Percentiles rank a stretch among this genome's conserved stretches.
Evolutionary conservation across 371 early-diverging fungal genomes (phyloP).

Genomic region (Circinella minor): DNA sequence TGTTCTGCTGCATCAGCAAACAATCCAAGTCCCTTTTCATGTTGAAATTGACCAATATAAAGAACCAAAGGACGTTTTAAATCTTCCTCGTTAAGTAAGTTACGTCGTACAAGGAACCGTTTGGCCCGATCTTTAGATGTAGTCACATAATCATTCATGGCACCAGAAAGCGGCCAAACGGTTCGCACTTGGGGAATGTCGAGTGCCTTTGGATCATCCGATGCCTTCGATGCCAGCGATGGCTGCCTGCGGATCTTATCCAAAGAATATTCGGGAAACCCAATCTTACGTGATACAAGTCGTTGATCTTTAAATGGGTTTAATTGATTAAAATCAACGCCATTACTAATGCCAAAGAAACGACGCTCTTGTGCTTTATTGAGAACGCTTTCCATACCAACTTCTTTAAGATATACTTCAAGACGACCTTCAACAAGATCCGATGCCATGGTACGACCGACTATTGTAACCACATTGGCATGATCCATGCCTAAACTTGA

Average conservation of each 20-base stretch:
- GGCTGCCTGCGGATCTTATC: constrained; percentile 25
- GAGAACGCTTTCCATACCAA: constrained; percentile 60
- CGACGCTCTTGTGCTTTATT: constrained; percentile 48
- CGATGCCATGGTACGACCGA: constrained; percentile 61
- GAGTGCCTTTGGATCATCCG: neutral
- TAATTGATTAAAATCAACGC: constrained; percentile 54
- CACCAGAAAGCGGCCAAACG: constrained; percentile 27
- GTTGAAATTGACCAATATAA: constrained; percentile 67
- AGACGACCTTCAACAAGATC: constrained; percentile 64
- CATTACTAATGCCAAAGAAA: constrained; percentile 71
- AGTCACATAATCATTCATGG: constrained; percentile 37
- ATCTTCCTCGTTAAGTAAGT: constrained; percentile 46
- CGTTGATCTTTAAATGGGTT: constrained; percentile 59
- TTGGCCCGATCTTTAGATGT: constrained; percentile 60
- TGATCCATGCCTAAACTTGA: constrained; percentile 63
- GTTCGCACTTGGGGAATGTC: neutral
- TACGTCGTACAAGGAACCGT: constrained; percentile 52
- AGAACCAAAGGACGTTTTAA: constrained; percentile 55
- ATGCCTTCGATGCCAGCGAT: constrained; percentile 11
- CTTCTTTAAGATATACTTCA: constrained; percentile 65
- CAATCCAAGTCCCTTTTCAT: constrained; percentile 63
- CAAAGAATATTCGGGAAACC: constrained; percentile 46
- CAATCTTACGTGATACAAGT: constrained; percentile 36
- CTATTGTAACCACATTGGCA: constrained; percentile 64
- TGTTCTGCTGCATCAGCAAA: constrained; percentile 47